Evolutionary conservation across 176 grass and related monocot genomes (phyloP), one percentile per base, ranked within the genome.

Genomic region (Cenchrus fungigraminus): DNA sequence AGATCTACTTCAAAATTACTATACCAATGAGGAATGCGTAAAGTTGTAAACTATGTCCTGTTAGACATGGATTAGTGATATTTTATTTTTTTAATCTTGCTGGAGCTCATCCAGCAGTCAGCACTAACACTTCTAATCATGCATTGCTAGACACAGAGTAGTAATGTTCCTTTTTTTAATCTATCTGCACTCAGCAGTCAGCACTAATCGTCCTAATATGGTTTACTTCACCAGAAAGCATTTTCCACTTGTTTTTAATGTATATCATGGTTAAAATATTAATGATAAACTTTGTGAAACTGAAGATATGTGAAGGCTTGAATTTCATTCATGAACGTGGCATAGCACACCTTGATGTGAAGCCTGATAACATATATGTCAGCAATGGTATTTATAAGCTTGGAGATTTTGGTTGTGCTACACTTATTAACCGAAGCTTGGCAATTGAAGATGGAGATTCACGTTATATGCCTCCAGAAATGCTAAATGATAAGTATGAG

Each of bases 351-450:
- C 84, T 96, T 74, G 97, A 99, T 56, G 91, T 99, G 81, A 99
- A 99, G 81, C 97, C 93, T 71, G 97, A 99, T 72, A 99, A 99
- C 82, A 96, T 99, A 83, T 99, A 96, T 79, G 65, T 83, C 32
- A 90, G 85, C 89, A 82, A 88, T 82, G 83, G 88, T 70, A 55
- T 87, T 70, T 96, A 96, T 85, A 99, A 98, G 88, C 93, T 98
- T 15, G 97, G 97, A 58, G 96, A 98, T 71, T 95, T 98, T 68
- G 93, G 93, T 34, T 95, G 96, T 90, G 96, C 93, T 43, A 95
- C 91, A 64, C 92, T 95, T 62, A 78, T 58, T 78, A 82, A 98
- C 86, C 78, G 78, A 17, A 94, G 89, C 89, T 85, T 98, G 12
- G 60, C 77, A 53, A 84, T 98, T 68, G 93, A 98, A 93, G 96